Base-by-base conservation (phyloP, 129 eudicot genomes). In the Lonicera japonica region DNA sequence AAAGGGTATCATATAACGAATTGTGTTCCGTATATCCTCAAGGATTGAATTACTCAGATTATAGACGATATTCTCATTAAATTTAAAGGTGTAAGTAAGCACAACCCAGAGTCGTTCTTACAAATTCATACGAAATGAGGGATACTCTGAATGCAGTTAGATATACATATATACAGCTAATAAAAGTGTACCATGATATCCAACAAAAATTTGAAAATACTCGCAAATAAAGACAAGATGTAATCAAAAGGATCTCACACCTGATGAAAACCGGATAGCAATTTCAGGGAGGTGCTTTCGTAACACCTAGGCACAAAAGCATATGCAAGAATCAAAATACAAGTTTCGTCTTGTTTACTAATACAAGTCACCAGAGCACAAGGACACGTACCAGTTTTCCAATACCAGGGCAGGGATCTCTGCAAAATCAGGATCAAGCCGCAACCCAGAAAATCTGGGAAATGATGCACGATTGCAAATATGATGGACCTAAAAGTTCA, bases 201-300 rank as follows among this genome's bases (percentile, higher is more conserved):
- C n/a, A 50, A 4, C 55, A 50, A 50, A 1, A 50, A 16, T 43
- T 10, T 43, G 3, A 43, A 43, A 8, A 43, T 43, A 58, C 13
- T 4, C 13, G 38, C 41, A 15, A 21, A 11, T 25, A 14, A 38
- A 56, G 15, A n/a, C 20, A 47, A 47, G 53, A 15, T n/a, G 16
- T 4, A 14, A 50, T 5, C 65, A 19, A 54, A 21, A 41, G 54
- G 17, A 39, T 25, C n/a, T 24, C 41, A 62, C 67, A 92, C 98
- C 98, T 92, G 82, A 78, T 92, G 86, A 70, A 80, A 87, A 72
- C 98, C 98, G 53, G 98, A 92, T 55, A 92, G 84, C 75, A 87
- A 67, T 72, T 82, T 85, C 60, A 92, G 66, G 45, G 87, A 72
- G 65, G 74, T 54, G 60, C 73, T 73, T 57, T 92, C 98, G 46